Conservation (phyloP, 139 green algal species). For the Chlamydomonas sphaeroides region DNA sequence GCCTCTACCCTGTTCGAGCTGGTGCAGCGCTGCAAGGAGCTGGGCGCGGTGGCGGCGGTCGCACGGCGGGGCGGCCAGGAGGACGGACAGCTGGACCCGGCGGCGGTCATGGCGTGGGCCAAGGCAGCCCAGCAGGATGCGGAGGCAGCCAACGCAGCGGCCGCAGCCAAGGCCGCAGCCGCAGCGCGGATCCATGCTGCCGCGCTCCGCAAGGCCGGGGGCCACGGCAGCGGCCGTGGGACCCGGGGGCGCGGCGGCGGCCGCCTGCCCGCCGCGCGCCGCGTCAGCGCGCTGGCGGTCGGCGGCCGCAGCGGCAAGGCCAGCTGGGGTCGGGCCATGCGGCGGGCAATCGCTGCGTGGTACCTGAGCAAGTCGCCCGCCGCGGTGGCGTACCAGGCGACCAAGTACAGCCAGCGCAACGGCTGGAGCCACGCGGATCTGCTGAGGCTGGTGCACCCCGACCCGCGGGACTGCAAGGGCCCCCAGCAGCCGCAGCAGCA, state of each 20-base stretch:
- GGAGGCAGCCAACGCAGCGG: too few relatives aligned
- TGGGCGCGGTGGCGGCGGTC: neutral
- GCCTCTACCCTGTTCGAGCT: conserved; percentile 15
- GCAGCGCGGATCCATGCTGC: too few relatives aligned
- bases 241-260: neutral
- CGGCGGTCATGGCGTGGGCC: neutral
- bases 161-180: too few relatives aligned
- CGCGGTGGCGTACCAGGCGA: conserved; percentile 2
- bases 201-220: too few relatives aligned
- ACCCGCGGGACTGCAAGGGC: too few relatives aligned
- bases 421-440: conserved; percentile 17
- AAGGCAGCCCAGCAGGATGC: too few relatives aligned
- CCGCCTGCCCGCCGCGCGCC: too few relatives aligned
- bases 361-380: neutral
- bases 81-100: neutral
- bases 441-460: neutral
- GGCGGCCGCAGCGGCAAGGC: neutral
- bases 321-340: conserved; percentile 7
- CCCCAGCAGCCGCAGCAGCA: too few relatives aligned
- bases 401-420: conserved; percentile 18
- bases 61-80: neutral
- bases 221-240: neutral
- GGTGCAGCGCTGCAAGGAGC: conserved; percentile 19
- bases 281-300: too few relatives aligned
- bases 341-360: neutral